Evolutionary conservation across 495 filamentous ascomycete genomes (phyloP).

Genomic region (Annulohypoxylon maeteangense): DNA sequence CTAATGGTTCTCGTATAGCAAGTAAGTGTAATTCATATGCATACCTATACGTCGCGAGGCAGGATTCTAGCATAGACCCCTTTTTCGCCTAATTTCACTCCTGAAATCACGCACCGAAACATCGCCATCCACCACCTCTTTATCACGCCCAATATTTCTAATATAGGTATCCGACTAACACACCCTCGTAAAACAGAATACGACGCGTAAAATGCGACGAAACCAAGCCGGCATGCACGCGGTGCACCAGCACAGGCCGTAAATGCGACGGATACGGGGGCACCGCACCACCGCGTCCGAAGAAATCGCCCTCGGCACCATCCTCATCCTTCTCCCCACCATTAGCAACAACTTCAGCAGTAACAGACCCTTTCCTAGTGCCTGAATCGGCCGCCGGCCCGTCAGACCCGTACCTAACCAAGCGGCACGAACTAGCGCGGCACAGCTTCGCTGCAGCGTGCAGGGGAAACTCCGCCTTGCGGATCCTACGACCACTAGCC

Average conservation of each 20-base stretch:
- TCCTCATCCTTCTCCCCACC: neutral
- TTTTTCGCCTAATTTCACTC: neutral
- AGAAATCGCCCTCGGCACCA: conserved; percentile 19
- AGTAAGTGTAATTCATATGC: conserved; percentile 28
- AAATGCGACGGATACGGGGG: conserved; percentile 58
- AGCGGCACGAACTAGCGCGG: conserved; percentile 43
- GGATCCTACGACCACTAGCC: conserved; percentile 50
- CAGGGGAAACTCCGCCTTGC: conserved; percentile 47
- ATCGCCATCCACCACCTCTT: neutral
- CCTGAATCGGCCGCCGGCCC: neutral
- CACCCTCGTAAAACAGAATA: conserved; percentile 14
- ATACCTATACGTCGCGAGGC: neutral
- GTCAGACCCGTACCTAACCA: conserved; percentile 12
- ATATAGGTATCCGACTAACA: conserved; percentile 2
- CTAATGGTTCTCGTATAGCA: conserved; percentile 27
- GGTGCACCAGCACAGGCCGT: conserved; percentile 56
- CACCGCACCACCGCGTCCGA: conserved; percentile 43
- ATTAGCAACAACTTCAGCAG: neutral
- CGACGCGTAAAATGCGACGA: conserved; percentile 56
- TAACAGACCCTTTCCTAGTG: neutral
- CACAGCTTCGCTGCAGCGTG: conserved; percentile 48
- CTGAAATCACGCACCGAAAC: neutral
- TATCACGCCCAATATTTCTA: neutral
- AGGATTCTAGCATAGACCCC: neutral
- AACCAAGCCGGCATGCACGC: conserved; percentile 52